These are phyloP conservation scores for Speleostelium caveatum DNA, from an alignment of 78 protist genomes.

Conservation along the genomic window DNA sequence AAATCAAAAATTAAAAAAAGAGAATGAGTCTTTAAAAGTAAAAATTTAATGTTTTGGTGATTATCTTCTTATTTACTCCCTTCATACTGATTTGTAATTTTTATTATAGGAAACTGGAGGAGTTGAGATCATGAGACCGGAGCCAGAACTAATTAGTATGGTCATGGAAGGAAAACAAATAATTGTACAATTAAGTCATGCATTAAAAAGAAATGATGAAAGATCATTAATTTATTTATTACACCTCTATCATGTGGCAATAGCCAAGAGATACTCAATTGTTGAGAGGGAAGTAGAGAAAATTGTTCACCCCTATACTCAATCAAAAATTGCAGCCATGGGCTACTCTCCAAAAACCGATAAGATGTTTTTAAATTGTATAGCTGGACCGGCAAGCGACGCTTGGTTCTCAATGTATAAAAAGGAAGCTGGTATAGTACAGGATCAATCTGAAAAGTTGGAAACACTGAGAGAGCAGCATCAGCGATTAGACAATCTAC, in stretches of 20 bases:
- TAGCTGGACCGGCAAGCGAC: conserved; percentile 40
- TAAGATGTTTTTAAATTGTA: conserved; percentile 36
- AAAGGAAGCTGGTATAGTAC: conserved; percentile 26
- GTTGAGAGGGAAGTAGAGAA: conserved; percentile 61
- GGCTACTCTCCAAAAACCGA: conserved; percentile 65
- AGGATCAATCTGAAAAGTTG: conserved; percentile 16
- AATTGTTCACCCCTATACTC: conserved; percentile 67
- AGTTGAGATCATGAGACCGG: conserved; percentile 76
- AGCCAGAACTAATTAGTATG: conserved; percentile 69
- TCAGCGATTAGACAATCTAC: background rate
- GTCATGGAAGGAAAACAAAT: conserved; percentile 71
- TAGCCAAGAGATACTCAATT: conserved; percentile 61
- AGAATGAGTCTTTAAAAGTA: conserved; percentile 70
- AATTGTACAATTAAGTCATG: conserved; percentile 56
- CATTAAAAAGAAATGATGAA: conserved; percentile 65
- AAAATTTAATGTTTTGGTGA: too few species aligned
- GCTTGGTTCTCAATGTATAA: conserved; percentile 52
- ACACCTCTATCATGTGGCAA: conserved; percentile 51
- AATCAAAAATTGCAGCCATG: conserved; percentile 53
- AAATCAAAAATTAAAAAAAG: conserved; percentile 62
- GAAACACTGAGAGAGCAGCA: conserved; percentile 50
- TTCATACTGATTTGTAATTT: background rate
- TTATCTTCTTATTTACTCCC: background rate
- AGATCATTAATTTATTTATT: conserved; percentile 43
- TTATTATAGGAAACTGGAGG: conserved; percentile 65